Conservation (phyloP, 2,329 filamentous ascomycete genomes). For the Aspergillus pseudoterreus region DNA sequence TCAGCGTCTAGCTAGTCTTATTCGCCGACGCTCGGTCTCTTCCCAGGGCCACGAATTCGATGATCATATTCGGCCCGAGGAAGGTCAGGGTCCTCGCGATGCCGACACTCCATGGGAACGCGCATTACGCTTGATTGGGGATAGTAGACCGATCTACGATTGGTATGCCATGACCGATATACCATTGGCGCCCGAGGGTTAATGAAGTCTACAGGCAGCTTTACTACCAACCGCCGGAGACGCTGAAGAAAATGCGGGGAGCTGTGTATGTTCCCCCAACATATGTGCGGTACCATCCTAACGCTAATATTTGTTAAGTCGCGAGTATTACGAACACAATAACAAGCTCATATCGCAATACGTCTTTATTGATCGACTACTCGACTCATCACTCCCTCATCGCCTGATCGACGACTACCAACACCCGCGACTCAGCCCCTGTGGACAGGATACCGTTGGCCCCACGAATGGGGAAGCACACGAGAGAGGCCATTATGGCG, state of each 20-base stretch:
- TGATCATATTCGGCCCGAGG: constrained; percentile 9
- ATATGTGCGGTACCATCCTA: background rate
- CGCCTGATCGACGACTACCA: constrained; percentile 86
- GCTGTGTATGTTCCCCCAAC: constrained; percentile 51
- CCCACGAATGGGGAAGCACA: constrained; percentile 23
- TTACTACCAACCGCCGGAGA: constrained; percentile 78
- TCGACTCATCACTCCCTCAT: constrained; percentile 90
- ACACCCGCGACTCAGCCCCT: constrained; percentile 1
- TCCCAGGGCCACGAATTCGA: constrained; percentile 16
- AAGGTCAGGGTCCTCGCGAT: constrained; percentile 8
- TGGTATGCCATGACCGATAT: constrained; percentile 50
- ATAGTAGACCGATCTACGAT: constrained; percentile 77
- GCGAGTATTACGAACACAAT: constrained; percentile 82
- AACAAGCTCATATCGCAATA: constrained; percentile 90
- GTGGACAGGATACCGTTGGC: background rate
- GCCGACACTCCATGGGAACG: constrained; percentile 30
- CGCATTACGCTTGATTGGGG: constrained; percentile 64
- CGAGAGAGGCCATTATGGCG: constrained; percentile 44
- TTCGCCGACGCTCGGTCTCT: constrained; percentile 26
- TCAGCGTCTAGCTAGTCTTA: constrained; percentile 32
- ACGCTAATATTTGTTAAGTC: constrained; percentile 41
- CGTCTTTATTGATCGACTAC: constrained; percentile 83
- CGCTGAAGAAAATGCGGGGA: constrained; percentile 68
- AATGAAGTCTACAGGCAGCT: constrained; percentile 49
- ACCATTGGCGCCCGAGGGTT: background rate